Percentiles rank a stretch among this genome's conserved stretches.
These are phyloP conservation scores for Ceratocystis huliohia DNA, from an alignment of 2,329 filamentous ascomycete genomes.

Conservation along the genomic window DNA sequence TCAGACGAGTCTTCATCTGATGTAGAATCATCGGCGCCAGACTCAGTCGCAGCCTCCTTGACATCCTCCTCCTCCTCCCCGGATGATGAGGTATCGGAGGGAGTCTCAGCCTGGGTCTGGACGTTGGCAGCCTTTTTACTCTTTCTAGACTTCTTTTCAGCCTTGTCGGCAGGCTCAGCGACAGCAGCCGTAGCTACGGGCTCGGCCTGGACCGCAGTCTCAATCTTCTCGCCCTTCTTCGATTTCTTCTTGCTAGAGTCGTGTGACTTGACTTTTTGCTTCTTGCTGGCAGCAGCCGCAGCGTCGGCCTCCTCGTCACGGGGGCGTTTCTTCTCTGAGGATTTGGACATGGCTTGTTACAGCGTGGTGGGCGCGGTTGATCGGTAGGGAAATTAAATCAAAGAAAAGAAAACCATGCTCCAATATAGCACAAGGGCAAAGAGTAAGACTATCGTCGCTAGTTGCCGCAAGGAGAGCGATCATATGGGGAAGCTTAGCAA, in stretches of 20 bases:
- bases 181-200: slow-evolving; percentile 2
- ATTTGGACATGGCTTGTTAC: slow-evolving; percentile 23
- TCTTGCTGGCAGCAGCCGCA: slow-evolving; percentile 33
- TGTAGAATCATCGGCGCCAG: slow-evolving; percentile 25
- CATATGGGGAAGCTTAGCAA: not conserved
- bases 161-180: not conserved
- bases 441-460: not conserved
- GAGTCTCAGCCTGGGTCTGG: slow-evolving; percentile 23
- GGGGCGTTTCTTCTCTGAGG: slow-evolving; percentile 33
- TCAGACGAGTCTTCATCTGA: slow-evolving; percentile 23
- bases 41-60: slow-evolving; percentile 24
- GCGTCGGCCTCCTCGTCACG: slow-evolving; percentile 33
- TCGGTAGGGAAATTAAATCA: too few species aligned
- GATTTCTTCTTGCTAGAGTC: slow-evolving; percentile 25
- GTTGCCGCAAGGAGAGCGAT: not conserved
- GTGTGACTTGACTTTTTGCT: slow-evolving; percentile 40
- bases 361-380: not conserved
- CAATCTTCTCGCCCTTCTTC: slow-evolving; percentile 20
- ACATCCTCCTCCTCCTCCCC: not conserved
- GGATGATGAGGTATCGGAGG: slow-evolving; percentile 1
- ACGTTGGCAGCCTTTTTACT: slow-evolving; percentile 25
- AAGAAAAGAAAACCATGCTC: not conserved
- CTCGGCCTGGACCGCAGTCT: slow-evolving; percentile 19
- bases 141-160: slow-evolving; percentile 21
- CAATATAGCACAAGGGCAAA: not conserved